Conservation (phyloP, 2,329 filamentous ascomycete species). For the Alternaria angustiovoidea region DNA sequence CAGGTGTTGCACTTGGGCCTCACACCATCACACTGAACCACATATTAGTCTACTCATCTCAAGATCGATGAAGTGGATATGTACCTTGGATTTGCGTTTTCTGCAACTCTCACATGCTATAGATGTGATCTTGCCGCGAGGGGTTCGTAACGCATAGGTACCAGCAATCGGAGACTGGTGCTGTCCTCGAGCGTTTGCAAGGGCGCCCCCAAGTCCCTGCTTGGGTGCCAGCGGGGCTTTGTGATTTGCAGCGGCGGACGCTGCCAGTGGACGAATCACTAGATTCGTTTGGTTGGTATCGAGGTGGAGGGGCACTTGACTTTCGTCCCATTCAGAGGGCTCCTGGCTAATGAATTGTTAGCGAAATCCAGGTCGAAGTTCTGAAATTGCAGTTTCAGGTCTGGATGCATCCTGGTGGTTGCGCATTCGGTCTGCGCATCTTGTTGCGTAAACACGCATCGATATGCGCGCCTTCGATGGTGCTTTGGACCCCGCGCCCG, state of each 20-base stretch:
- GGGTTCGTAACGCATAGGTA: slow-evolving; percentile 48
- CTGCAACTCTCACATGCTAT: slow-evolving; percentile 52
- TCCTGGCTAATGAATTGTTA: slow-evolving; percentile 43
- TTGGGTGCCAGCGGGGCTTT: slow-evolving; percentile 50
- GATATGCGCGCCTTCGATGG: slow-evolving; percentile 29
- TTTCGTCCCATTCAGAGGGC: slow-evolving; percentile 40
- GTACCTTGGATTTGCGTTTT: slow-evolving; percentile 51
- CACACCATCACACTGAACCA: slow-evolving; percentile 47
- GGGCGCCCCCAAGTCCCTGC: slow-evolving; percentile 43
- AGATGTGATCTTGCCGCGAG: slow-evolving; percentile 51
- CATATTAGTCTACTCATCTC: slow-evolving; percentile 17
- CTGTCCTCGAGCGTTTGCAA: slow-evolving; percentile 42
- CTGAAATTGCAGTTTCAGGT: slow-evolving; percentile 16
- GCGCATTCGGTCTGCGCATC: slow-evolving; percentile 17
- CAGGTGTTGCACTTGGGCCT: slow-evolving; percentile 52
- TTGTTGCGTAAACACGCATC: slow-evolving; percentile 23
- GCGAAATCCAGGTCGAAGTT: slow-evolving; percentile 18
- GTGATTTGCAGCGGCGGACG: slow-evolving; percentile 34
- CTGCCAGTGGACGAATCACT: slow-evolving; percentile 40
- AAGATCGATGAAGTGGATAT: not conserved
- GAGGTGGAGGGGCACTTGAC: slow-evolving; percentile 39
- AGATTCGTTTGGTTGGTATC: slow-evolving; percentile 40
- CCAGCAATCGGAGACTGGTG: slow-evolving; percentile 48
- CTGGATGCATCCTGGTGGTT: not conserved
- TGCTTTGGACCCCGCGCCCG: slow-evolving; percentile 25